A percentile compares a stretch with the other conserved stretches of the same genome.
These are phyloP conservation scores for Linum trigynum DNA, from an alignment of 345 rosid genomes.

Conservation along the genomic window DNA sequence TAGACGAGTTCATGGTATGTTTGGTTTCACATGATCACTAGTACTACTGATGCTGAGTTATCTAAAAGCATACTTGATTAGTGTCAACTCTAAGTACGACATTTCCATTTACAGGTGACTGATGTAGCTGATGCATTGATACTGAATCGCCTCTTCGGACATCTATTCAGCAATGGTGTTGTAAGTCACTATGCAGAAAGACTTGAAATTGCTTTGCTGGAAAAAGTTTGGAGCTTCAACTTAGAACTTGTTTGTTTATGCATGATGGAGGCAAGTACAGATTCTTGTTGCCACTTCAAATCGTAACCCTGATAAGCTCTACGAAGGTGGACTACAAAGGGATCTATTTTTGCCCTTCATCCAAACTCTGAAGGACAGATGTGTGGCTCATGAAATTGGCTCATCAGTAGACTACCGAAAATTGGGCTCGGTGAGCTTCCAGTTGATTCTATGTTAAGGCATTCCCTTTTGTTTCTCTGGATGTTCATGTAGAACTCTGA, in stretches of 20 bases:
- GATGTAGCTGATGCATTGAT: constrained; percentile 99
- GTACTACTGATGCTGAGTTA: background rate
- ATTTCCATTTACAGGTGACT: constrained; percentile 50
- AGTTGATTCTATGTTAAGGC: background rate
- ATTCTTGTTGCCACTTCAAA: constrained; percentile 93
- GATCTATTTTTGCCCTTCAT: constrained; percentile 95
- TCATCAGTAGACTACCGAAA: constrained; percentile 83
- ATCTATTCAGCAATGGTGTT: constrained; percentile 68
- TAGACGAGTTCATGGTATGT: constrained; percentile 94
- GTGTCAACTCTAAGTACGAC: background rate
- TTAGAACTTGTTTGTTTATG: constrained; percentile 18
- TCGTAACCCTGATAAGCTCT: constrained; percentile 97
- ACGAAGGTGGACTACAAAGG: constrained; percentile 94
- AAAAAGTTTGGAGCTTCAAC: constrained; percentile 1
- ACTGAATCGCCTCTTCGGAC: constrained; percentile 72
- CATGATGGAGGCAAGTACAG: constrained; percentile 48
- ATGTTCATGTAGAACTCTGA: background rate
- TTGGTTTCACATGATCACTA: background rate
- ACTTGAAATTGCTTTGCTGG: background rate
- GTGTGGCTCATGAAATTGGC: constrained; percentile 77
- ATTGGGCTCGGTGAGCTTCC: constrained; percentile 59
- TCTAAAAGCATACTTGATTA: too few relatives aligned
- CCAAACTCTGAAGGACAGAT: constrained; percentile 76
- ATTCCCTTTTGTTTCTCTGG: background rate
- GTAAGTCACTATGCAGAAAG: constrained; percentile 35